Conservation (phyloP, 2,329 filamentous ascomycete genomes). For the Penicillium thymicola region DNA sequence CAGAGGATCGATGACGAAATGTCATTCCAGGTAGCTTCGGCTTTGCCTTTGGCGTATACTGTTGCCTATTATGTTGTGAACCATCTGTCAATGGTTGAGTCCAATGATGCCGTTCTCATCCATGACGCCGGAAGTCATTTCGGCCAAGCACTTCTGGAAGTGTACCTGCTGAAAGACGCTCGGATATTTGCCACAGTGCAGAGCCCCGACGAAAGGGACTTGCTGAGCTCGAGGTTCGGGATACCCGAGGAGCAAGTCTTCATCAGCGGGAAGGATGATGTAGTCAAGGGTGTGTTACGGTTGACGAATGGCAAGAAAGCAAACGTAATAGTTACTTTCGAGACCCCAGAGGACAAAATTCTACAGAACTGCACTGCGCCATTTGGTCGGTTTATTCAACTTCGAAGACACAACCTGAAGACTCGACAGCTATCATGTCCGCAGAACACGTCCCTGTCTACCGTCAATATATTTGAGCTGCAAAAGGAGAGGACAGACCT, state of each 20-base stretch:
- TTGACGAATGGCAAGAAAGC: slow-evolving; percentile 8
- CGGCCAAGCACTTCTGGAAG: slow-evolving; percentile 24
- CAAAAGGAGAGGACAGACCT: slow-evolving; percentile 3
- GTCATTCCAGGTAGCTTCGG: slow-evolving; percentile 23
- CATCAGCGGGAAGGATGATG: not conserved
- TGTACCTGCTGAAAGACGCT: slow-evolving; percentile 9
- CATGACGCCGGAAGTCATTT: slow-evolving; percentile 23
- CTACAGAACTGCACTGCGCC: slow-evolving; percentile 14
- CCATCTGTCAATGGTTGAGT: slow-evolving; percentile 13
- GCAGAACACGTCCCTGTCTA: slow-evolving; percentile 13
- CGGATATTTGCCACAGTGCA: slow-evolving; percentile 16
- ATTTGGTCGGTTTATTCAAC: slow-evolving; percentile 33
- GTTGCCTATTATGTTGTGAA: slow-evolving; percentile 22
- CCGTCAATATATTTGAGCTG: slow-evolving; percentile 15
- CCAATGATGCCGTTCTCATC: slow-evolving; percentile 30
- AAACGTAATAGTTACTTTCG: slow-evolving; percentile 17
- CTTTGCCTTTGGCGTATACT: slow-evolving; percentile 21
- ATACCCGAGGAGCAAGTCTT: slow-evolving; percentile 17
- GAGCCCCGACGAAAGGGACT: slow-evolving; percentile 4
- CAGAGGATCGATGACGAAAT: slow-evolving; percentile 20
- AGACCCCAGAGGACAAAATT: not conserved
- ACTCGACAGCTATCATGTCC: not conserved
- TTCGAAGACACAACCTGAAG: slow-evolving; percentile 19
- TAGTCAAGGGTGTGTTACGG: slow-evolving; percentile 1
- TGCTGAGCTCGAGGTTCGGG: slow-evolving; percentile 4